Percentiles rank a stretch among this genome's conserved stretches.
phyloP scores from a whole-genome alignment of 2,329 filamentous ascomycete species.

The Colletotrichum plurivorum region DNA sequence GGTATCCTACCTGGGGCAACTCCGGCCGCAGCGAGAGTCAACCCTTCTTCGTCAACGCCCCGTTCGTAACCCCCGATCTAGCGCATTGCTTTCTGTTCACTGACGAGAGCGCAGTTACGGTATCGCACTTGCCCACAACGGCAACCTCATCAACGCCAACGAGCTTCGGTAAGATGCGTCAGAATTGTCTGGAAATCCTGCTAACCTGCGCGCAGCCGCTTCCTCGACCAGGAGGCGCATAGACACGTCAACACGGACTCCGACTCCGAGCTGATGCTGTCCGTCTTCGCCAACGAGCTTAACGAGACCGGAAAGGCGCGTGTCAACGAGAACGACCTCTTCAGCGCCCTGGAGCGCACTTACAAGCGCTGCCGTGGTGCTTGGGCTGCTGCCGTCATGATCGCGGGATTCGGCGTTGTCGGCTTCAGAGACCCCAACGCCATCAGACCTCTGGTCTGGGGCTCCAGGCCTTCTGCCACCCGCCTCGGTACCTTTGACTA shows the following conservation, averaged over 20 bases:
- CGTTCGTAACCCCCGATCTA: background rate
- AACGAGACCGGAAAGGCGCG: conserved; percentile 86
- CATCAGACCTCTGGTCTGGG: conserved; percentile 86
- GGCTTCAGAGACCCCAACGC: conserved; percentile 78
- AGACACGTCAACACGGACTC: conserved; percentile 76
- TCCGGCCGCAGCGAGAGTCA: conserved; percentile 82
- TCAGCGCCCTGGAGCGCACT: conserved; percentile 77
- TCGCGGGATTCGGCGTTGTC: conserved; percentile 84
- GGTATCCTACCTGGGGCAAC: conserved; percentile 67
- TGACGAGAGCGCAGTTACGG: conserved; percentile 3
- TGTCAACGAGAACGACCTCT: conserved; percentile 84
- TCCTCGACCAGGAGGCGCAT: conserved; percentile 83
- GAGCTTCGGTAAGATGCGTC: conserved; percentile 68
- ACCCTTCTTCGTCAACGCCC: conserved; percentile 79
- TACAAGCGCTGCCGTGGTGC: conserved; percentile 81
- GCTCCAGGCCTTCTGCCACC: conserved; percentile 77
- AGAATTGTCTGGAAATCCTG: background rate
- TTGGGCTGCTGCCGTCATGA: conserved; percentile 86
- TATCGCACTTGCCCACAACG: conserved; percentile 77
- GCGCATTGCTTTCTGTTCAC: too few relatives aligned
- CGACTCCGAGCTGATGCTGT: conserved; percentile 35
- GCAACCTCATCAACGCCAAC: conserved; percentile 85
- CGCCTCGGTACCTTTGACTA: conserved; percentile 80
- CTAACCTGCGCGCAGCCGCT: conserved; percentile 48
- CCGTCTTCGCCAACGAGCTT: conserved; percentile 84